Evolutionary conservation across 2,329 filamentous ascomycete species (phyloP).

Genomic region (Claviceps fusiformis): DNA sequence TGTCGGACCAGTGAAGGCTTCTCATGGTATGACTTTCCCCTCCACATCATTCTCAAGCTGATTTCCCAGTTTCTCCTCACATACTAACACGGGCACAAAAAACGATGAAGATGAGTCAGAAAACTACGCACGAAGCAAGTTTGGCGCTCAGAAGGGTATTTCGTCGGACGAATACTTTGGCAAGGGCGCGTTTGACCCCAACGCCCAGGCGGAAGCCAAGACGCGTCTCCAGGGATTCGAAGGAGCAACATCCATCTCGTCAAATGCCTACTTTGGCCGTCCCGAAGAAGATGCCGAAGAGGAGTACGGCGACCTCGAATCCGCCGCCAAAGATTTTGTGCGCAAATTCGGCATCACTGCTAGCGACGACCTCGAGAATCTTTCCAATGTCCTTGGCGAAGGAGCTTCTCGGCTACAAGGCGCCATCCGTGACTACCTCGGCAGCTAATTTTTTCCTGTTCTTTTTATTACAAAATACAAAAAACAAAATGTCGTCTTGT

Average conservation of each 20-base stretch:
- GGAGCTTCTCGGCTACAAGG: constrained; percentile 76
- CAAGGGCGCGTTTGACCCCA: constrained; percentile 72
- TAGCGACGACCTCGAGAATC: constrained; percentile 87
- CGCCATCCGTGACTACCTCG: constrained; percentile 50
- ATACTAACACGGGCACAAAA: not conserved
- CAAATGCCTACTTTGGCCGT: constrained; percentile 93
- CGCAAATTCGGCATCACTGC: constrained; percentile 91
- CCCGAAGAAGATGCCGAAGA: constrained; percentile 70
- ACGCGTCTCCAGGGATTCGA: constrained; percentile 81
- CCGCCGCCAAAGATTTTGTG: constrained; percentile 90
- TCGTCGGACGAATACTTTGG: constrained; percentile 98
- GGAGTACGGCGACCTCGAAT: constrained; percentile 82
- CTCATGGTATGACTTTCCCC: constrained; percentile 42
- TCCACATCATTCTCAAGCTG: not conserved
- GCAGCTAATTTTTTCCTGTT: constrained; percentile 30
- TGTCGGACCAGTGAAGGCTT: constrained; percentile 59
- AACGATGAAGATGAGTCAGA: constrained; percentile 54
- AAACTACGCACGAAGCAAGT: constrained; percentile 74
- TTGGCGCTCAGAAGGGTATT: constrained; percentile 86
- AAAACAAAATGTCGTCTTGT: not conserved
- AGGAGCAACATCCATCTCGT: constrained; percentile 81
- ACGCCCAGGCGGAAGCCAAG: constrained; percentile 74
- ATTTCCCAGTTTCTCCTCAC: not conserved
- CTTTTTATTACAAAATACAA: too few relatives aligned
- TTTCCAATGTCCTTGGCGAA: constrained; percentile 71